These are phyloP conservation scores for Blastosporella zonata DNA, from an alignment of 1,284 basidiomycete genomes.

Conservation along the genomic window DNA sequence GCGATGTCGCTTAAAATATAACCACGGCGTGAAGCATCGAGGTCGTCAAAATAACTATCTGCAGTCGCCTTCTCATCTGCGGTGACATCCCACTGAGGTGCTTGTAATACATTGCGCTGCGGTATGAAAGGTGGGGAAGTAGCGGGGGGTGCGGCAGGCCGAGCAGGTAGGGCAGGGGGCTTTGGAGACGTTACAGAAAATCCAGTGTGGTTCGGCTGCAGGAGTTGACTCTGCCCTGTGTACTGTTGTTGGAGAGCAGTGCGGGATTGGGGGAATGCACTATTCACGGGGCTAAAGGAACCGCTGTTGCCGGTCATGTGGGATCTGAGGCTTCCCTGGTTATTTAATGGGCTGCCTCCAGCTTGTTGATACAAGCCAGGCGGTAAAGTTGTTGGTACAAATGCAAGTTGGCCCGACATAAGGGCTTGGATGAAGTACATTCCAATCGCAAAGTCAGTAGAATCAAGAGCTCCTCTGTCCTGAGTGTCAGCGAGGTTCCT, in stretches of 20 bases:
- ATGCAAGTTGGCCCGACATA: conserved; percentile 80
- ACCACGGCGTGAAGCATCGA: conserved; percentile 78
- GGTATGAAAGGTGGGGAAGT: conserved; percentile 27
- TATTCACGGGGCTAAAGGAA: conserved; percentile 49
- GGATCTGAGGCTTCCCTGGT: conserved; percentile 35
- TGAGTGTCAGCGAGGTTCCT: conserved; percentile 96
- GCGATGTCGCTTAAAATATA: conserved; percentile 92
- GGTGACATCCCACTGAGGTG: conserved; percentile 80
- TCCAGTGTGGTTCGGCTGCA: conserved; percentile 42
- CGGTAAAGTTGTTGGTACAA: conserved; percentile 80
- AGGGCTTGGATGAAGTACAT: conserved; percentile 94
- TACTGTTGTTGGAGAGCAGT: conserved; percentile 53
- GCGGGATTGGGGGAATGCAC: conserved; percentile 36
- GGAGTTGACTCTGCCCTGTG: conserved; percentile 53
- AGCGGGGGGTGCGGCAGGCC: conserved; percentile 38
- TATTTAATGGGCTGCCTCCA: conserved; percentile 34
- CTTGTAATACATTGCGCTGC: conserved; percentile 26
- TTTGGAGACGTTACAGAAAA: conserved; percentile 29
- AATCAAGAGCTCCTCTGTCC: conserved; percentile 86
- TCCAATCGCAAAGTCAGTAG: conserved; percentile 92
- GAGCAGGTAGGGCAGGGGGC: conserved; percentile 39
- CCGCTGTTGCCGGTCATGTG: conserved; percentile 61
- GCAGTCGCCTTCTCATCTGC: conserved; percentile 77
- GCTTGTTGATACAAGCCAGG: conserved; percentile 90
- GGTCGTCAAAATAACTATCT: conserved; percentile 81